A percentile compares a stretch with the other conserved stretches of the same genome.
phyloP scores from a whole-genome alignment of 1,284 basidiomycete species.

The Irpex lacteus region DNA sequence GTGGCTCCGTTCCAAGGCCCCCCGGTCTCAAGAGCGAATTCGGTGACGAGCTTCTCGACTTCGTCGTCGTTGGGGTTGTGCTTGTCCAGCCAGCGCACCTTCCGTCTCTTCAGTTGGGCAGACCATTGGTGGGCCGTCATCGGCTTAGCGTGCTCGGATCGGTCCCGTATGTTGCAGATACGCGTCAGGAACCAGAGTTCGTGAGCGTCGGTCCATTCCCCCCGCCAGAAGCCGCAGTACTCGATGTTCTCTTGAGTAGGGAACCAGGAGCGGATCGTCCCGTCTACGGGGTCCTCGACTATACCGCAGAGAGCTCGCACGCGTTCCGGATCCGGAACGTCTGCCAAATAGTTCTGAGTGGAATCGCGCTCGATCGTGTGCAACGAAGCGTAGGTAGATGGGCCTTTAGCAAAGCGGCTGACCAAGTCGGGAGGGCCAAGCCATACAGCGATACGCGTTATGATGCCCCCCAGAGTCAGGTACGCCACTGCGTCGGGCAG shows the following conservation, averaged over 20 bases:
- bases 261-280: neutral
- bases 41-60: too few species aligned
- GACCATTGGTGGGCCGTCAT: too few species aligned
- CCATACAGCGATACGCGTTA: neutral
- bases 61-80: too few species aligned
- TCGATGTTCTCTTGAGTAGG: neutral
- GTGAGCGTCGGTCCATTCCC: neutral
- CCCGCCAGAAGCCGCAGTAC: neutral
- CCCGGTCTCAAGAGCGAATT: too few species aligned
- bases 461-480: neutral
- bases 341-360: neutral
- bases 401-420: neutral
- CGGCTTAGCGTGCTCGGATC: too few species aligned
- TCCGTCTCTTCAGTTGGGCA: too few species aligned
- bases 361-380: neutral
- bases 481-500: neutral
- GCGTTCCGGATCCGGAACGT: neutral
- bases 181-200: neutral
- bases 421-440: neutral
- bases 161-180: neutral
- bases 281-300: neutral
- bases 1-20: too few species aligned
- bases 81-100: too few species aligned
- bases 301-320: neutral
- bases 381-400: neutral